Evolutionary conservation across 352 stramenopile genomes (phyloP).

Genomic region (Aphanomyces stellatus): DNA sequence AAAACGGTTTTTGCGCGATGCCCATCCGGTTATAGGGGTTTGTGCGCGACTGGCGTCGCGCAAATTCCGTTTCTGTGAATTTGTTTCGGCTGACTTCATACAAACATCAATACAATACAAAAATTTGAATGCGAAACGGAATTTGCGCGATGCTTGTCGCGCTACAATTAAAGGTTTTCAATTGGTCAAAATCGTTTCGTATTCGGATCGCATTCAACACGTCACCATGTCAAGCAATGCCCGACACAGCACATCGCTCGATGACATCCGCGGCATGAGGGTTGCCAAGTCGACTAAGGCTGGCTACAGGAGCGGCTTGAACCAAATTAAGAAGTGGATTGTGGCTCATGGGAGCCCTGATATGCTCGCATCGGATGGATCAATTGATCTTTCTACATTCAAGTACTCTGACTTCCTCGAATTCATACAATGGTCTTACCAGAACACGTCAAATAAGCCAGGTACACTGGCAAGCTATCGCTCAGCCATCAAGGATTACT

Average conservation of each 20-base stretch:
- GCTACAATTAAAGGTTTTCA: not conserved
- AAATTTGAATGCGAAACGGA: not conserved
- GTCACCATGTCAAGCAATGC: not conserved
- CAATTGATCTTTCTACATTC: not conserved
- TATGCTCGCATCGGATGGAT: not conserved
- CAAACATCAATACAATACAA: not conserved
- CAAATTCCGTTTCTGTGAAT: not conserved
- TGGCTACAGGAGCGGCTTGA: not conserved
- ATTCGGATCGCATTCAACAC: not conserved
- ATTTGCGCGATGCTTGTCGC: conserved; percentile 3
- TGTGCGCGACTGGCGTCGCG: not conserved
- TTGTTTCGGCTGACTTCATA: not conserved
- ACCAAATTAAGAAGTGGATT: conserved; percentile 4
- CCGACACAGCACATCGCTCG: not conserved
- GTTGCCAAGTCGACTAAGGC: conserved; percentile 1
- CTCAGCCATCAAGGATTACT: not conserved
- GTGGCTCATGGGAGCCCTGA: not conserved
- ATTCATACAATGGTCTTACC: not conserved
- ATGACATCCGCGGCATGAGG: not conserved
- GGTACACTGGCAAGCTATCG: not conserved
- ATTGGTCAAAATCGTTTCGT: not conserved
- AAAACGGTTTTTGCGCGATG: conserved; percentile 4
- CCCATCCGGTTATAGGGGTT: not conserved
- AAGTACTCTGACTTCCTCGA: not conserved
- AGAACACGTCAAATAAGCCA: not conserved